Evolutionary conservation across 305 asterid species (phyloP).

Genomic region (Withania somnifera): DNA sequence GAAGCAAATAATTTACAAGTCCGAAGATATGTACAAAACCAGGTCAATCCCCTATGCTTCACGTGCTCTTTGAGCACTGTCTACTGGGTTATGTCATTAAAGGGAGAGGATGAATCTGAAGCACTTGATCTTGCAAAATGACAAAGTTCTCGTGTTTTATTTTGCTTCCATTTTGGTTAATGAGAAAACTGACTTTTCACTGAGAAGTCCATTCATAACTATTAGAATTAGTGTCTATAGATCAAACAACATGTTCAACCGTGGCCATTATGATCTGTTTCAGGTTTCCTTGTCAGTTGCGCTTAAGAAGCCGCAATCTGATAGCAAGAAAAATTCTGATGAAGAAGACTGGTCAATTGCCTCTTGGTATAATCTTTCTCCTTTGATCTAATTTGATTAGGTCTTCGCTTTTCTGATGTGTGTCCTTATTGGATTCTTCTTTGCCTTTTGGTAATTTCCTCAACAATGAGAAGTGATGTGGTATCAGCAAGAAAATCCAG

Average conservation of each 20-base stretch:
- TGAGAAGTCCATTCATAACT: neutral
- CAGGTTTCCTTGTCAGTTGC: conserved; percentile 37
- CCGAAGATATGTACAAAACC: conserved; percentile 28
- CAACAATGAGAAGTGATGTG: conserved; percentile 15
- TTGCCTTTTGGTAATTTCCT: conserved; percentile 13
- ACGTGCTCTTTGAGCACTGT: neutral
- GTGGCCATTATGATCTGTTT: neutral
- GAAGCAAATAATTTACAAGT: conserved; percentile 9
- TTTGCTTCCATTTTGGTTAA: neutral
- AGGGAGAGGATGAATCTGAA: neutral
- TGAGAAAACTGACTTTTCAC: neutral
- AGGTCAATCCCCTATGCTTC: conserved; percentile 14
- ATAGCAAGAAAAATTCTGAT: conserved; percentile 54
- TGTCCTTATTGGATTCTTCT: neutral
- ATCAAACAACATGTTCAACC: neutral
- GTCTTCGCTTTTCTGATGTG: conserved; percentile 1
- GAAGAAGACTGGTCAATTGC: conserved; percentile 54
- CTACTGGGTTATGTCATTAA: neutral
- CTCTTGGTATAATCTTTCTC: conserved; percentile 46
- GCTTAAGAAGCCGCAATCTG: conserved; percentile 56
- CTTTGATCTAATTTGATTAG: neutral
- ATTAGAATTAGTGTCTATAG: neutral
- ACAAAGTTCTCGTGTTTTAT: neutral
- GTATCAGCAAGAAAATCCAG: conserved; percentile 35
- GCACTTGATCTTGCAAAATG: neutral